Percentiles rank a stretch among this genome's conserved stretches.
Evolutionary conservation across 2,329 filamentous ascomycete genomes (phyloP).

Genomic region (Colletotrichum falcatum): DNA sequence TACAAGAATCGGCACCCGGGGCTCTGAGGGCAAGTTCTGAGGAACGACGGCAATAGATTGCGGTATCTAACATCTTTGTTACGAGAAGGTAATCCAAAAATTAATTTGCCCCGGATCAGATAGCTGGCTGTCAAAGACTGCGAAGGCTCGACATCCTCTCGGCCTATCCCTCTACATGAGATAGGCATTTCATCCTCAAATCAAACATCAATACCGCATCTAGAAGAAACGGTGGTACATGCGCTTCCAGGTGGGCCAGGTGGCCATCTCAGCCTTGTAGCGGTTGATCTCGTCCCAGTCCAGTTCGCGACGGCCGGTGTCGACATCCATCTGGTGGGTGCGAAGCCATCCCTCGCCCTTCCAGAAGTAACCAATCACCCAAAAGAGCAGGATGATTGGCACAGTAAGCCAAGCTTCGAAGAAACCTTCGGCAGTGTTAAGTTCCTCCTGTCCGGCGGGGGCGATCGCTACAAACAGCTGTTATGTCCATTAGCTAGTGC

Average conservation of each 20-base stretch:
- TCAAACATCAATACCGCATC: too few species aligned
- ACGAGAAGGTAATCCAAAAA: background rate
- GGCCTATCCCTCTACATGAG: too few species aligned
- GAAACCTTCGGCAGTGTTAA: slow-evolving; percentile 37
- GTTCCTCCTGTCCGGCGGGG: slow-evolving; percentile 42
- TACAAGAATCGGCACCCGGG: background rate
- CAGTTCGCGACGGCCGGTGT: slow-evolving; percentile 41
- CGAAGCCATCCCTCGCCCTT: slow-evolving; percentile 42
- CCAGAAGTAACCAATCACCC: slow-evolving; percentile 39
- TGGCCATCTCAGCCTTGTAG: slow-evolving; percentile 32
- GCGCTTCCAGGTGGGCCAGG: slow-evolving; percentile 40
- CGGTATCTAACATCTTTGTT: slow-evolving; percentile 21
- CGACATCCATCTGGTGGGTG: slow-evolving; percentile 42
- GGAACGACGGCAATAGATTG: background rate
- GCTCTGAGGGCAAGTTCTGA: background rate
- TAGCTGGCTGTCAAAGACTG: background rate
- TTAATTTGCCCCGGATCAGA: background rate
- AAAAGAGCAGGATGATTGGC: slow-evolving; percentile 39
- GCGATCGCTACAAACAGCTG: slow-evolving; percentile 60
- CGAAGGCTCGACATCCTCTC: background rate
- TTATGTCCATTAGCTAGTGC: too few species aligned
- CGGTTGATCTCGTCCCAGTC: slow-evolving; percentile 41
- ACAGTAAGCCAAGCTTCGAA: slow-evolving; percentile 40
- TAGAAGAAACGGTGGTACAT: slow-evolving; percentile 32
- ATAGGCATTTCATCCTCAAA: background rate